Evolutionary conservation across 208 protist genomes (phyloP), one percentile per base, ranked within the genome.

Genomic region (Trypanosoma brucei): DNA sequence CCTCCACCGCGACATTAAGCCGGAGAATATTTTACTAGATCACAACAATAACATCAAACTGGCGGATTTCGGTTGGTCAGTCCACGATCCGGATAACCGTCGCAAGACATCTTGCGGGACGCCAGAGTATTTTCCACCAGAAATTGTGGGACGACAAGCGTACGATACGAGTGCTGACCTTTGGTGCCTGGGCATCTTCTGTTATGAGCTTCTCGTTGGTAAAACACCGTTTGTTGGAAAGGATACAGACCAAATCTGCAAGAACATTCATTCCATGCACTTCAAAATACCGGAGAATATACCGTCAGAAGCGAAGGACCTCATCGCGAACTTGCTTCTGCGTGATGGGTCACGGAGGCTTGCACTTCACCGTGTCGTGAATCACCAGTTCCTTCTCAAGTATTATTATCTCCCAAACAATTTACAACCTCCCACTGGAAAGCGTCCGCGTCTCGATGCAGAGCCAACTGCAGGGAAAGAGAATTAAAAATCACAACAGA

Each of bases 61-160:
- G 14, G 98, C 98, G 4, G 98, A 99, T 78, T 99, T 99, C 89
- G 98, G 98, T 22, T 99, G 98, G 98, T 97, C 91, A 4, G 98
- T 99, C 44, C 97, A 99, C 74, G 91, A 98, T 54, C 95, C 97
- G 11, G 81, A 90, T 33, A 86, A 87, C 55, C 79, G 92, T 9
- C 83, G 95, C 52, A 95, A 88, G 67, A 98, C 96, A 36, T 87
- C 96, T 30, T 99, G 97, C 65, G 97, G 98, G 11, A 99, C 98
- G 3, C 92, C 99, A 2, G 98, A 99, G 86, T 99, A 99, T 79
- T 93, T 99, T 34, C 97, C 98, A 7, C 98, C 98, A 0, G 98
- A 99, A 78, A 98, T 99, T 76, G 79, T 99, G n/a, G 84, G 96
- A 49, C 79, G 87, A 36, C 82, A 94, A 61, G 50, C 65, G 6